Evolutionary conservation across 176 grass and related monocot species (phyloP).

Genomic region (Triticum turgidum): DNA sequence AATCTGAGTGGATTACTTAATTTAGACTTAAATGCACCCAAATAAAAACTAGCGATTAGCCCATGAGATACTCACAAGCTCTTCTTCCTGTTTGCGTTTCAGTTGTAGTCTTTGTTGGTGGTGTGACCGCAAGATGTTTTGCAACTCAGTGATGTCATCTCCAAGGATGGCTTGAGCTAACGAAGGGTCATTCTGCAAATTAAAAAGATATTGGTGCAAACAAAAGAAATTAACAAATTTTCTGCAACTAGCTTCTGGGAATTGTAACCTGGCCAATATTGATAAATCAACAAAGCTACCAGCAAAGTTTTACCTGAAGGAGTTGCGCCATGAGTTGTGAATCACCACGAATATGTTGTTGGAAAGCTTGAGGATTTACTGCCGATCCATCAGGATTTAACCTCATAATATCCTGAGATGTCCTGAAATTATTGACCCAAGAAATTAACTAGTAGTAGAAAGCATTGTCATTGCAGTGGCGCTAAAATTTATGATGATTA

Average conservation of each 20-base stretch:
- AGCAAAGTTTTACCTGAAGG: constrained; percentile 64
- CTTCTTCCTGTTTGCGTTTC: constrained; percentile 86
- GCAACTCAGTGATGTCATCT: constrained; percentile 70
- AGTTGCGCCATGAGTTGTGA: constrained; percentile 87
- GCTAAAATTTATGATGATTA: neutral
- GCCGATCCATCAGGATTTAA: constrained; percentile 75
- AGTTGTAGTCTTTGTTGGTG: constrained; percentile 70
- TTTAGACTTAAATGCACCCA: too few species aligned
- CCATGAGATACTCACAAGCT: constrained; percentile 67
- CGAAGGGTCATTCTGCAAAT: constrained; percentile 86
- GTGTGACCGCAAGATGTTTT: constrained; percentile 64
- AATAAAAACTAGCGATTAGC: neutral
- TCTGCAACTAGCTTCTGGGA: neutral
- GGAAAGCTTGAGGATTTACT: constrained; percentile 79
- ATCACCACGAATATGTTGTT: constrained; percentile 68
- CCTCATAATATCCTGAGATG: constrained; percentile 51
- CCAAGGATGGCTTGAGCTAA: constrained; percentile 89
- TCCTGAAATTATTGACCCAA: constrained; percentile 40
- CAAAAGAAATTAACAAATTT: neutral
- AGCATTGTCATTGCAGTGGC: neutral
- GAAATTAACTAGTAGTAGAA: constrained; percentile 28
- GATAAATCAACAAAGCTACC: neutral
- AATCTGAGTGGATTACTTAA: too few species aligned
- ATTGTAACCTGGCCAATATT: neutral
- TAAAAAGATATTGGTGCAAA: constrained; percentile 1